Evolutionary conservation across 306 rosid species (phyloP), one percentile per base, ranked within the genome.

Genomic region (Ochetophila trinervis): DNA sequence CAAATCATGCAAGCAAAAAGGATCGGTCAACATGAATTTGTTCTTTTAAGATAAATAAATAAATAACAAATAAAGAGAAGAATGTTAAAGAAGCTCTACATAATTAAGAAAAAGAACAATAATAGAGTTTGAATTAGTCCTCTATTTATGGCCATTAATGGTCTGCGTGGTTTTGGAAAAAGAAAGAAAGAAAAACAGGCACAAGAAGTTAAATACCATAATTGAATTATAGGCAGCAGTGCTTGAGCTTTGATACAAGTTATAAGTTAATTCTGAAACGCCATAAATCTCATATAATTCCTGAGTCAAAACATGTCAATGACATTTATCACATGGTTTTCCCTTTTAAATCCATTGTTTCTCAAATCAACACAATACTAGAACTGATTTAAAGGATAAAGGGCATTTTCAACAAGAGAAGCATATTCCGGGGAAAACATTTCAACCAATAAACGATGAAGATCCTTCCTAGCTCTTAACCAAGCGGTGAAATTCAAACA

Each of bases 401-500:
- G 42, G 45, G 40, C 8, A 19, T 6, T 23, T 57, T 24, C 62
- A 65, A 19, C 36, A 64, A 64, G 0, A 18, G 11, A 19, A 24
- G 15, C n/a, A 7, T 27, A 0, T 32, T 19, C 2, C 16, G 0
- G 32, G 30, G 8, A 4, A 48, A 56, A 68, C 21, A 27, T 30
- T 47, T 48, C 65, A 64, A 49, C 66, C 12, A 18, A 35, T 12
- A 22, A 60, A 16, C 48, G 20, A 60, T 77, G 68, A 66, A 76
- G 62, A 62, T 68, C 66, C 44, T 56, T 48, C 75, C 53, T 24
- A 60, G 35, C 56, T 45, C 50, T 37, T 68, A 16, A 53, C 76
- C 76, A 65, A 15, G 53, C 24, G 67, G 82, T 74, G 66, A 74
- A 72, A 49, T 19, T 18, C 22, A 5, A 19, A 17, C 10, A 6